A percentile compares a stretch with the other conserved stretches of the same genome.
Conservation (phyloP, 2,329 filamentous ascomycete genomes). For the Rutstroemia sp. region DNA sequence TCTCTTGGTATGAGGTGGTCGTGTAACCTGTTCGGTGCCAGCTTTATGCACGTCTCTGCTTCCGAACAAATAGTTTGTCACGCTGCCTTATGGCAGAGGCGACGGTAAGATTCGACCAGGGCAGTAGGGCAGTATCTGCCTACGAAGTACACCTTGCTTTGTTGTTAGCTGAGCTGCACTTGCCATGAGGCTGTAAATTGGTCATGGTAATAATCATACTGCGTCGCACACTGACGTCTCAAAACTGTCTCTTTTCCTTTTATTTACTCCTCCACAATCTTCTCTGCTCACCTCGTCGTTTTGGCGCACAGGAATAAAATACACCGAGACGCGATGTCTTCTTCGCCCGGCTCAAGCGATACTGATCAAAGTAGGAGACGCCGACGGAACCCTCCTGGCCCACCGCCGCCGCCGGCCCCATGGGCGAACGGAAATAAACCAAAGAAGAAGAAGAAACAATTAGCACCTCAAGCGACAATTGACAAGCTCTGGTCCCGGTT, state of each 20-base stretch:
- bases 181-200: neutral
- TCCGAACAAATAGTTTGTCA: slow-evolving; percentile 4
- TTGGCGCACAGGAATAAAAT: too few species aligned
- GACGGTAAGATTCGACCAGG: neutral
- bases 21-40: neutral
- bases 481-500: slow-evolving; percentile 60
- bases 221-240: neutral
- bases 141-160: neutral
- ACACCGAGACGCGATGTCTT: slow-evolving; percentile 12
- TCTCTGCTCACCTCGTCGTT: too few species aligned
- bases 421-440: slow-evolving; percentile 3
- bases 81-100: neutral
- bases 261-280: too few species aligned
- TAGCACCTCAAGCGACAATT: slow-evolving; percentile 57
- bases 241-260: too few species aligned
- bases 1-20: neutral
- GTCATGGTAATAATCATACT: neutral
- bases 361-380: slow-evolving; percentile 14
- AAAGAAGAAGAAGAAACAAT: slow-evolving; percentile 50
- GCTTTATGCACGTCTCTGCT: slow-evolving; percentile 3
- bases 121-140: neutral
- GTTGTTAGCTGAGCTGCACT: neutral
- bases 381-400: neutral
- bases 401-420: slow-evolving; percentile 8
- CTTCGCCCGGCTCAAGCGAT: slow-evolving; percentile 15